A percentile compares a stretch with the other conserved stretches of the same genome.
Evolutionary conservation across 306 rosid species (phyloP).

Genomic region (Pueraria montana): DNA sequence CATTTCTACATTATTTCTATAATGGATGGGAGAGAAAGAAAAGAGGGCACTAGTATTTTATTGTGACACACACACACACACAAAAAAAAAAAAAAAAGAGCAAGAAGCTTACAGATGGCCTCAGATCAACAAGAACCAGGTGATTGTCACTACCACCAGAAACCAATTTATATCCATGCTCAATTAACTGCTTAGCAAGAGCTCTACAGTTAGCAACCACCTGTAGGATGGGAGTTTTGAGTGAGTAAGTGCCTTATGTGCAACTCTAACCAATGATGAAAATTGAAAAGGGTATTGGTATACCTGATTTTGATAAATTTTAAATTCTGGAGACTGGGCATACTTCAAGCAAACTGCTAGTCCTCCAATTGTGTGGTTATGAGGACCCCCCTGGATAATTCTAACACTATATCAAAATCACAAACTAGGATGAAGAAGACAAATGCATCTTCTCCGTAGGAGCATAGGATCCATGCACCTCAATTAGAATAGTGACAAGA

Average conservation of each 20-base stretch:
- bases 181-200: constrained; percentile 72
- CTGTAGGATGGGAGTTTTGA: constrained; percentile 52
- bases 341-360: constrained; percentile 87
- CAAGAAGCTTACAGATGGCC: constrained; percentile 80
- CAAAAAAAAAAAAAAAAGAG: neutral
- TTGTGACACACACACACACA: no score
- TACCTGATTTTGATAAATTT: constrained; percentile 86
- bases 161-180: constrained; percentile 83
- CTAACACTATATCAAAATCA: constrained; percentile 21
- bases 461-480: constrained; percentile 2
- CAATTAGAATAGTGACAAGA: constrained; percentile 21
- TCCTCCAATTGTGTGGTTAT: constrained; percentile 96
- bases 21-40: neutral
- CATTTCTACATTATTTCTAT: neutral
- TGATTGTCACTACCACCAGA: constrained; percentile 98
- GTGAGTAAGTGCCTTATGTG: constrained; percentile 28
- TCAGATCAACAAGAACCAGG: constrained; percentile 88
- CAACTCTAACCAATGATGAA: constrained; percentile 19
- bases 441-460: constrained; percentile 14
- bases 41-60: neutral
- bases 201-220: constrained; percentile 91
- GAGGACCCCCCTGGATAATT: constrained; percentile 93
- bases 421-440: constrained; percentile 44
- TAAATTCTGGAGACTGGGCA: constrained; percentile 81
- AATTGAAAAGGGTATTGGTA: neutral